phyloP scores from a whole-genome alignment of 2,329 filamentous ascomycete genomes.

The Aaosphaeria arxii region DNA sequence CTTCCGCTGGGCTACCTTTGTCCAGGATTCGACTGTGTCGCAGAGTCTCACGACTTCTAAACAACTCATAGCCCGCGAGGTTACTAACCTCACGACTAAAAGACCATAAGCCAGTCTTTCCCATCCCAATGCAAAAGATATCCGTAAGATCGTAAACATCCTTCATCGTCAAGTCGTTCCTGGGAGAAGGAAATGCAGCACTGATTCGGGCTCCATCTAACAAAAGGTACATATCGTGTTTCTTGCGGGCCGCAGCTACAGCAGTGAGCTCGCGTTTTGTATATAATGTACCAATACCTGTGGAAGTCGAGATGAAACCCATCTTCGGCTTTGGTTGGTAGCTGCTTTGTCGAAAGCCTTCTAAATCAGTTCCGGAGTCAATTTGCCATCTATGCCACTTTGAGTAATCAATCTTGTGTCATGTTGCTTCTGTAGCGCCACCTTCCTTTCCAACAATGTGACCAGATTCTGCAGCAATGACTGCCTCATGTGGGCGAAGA shows the following conservation, averaged over 20 bases:
- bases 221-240: not conserved
- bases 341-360: not conserved
- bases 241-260: not conserved
- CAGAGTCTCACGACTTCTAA: too few species aligned
- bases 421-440: constrained; percentile 1
- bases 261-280: constrained; percentile 1
- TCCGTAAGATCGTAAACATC: constrained; percentile 2
- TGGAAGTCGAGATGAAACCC: constrained; percentile 4
- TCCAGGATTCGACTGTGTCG: too few species aligned
- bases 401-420: constrained; percentile 2
- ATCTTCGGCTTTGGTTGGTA: constrained; percentile 1
- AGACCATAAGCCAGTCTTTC: not conserved
- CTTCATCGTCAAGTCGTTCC: not conserved
- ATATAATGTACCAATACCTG: constrained; percentile 3
- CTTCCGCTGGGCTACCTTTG: too few species aligned
- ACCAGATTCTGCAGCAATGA: constrained; percentile 1
- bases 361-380: constrained; percentile 1
- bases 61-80: not conserved
- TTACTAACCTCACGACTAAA: not conserved
- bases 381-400: not conserved
- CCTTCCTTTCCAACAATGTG: constrained; percentile 2
- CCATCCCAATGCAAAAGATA: constrained; percentile 4
- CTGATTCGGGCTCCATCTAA: constrained; percentile 2
- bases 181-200: not conserved
- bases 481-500: constrained; percentile 3